Base-by-base conservation (phyloP, 257 asterid genomes). In the Rubia yunnanensis region DNA sequence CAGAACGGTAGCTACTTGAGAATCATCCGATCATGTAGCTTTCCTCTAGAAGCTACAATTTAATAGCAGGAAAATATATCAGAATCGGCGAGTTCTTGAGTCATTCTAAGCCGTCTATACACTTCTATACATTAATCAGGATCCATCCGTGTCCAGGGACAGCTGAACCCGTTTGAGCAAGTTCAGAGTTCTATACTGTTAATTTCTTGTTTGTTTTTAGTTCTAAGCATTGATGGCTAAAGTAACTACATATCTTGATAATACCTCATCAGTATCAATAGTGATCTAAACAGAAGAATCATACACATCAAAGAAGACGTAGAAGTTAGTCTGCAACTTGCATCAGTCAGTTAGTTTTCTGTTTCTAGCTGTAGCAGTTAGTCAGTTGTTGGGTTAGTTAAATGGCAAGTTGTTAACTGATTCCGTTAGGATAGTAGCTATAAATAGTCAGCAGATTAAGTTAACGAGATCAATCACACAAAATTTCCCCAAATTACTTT, bases 1-100 rank as follows among this genome's bases (percentile, higher is more conserved):
- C 76, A 94, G 75, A 66, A 94, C 78, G 79, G 73, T 91, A 72
- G 92, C 92, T 32, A 89, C 92, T 74, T 83, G 84, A 57, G 88
- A 74, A 78, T 89, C 97, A 74, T 82, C 92, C 82, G 89, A 77
- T 77, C 60, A 66, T 36, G 96, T 73, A 70, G 73, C 84, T 82
- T 82, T 83, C 76, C 94, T 86, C 67, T n/a, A n/a, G 23, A 38
- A 23, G 10, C 22, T 20, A 60, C 22, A 22, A 61, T n/a, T n/a
- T n/a, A 7, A n/a, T n/a, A 32, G 1, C 6, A 13, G 31, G 52
- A 35, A 24, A 50, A 20, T 50, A 20, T 22, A 50, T 50, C n/a
- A 50, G 27, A 50, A 1, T 20, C 26, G n/a, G 27, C 56, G 1
- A 48, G 23, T 5, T 48, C 5, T 39, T 7, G 48, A 5, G 24